A percentile compares a stretch with the other conserved stretches of the same genome.
Conservation (phyloP, 2,329 filamentous ascomycete species). For the Knufia petricola region DNA sequence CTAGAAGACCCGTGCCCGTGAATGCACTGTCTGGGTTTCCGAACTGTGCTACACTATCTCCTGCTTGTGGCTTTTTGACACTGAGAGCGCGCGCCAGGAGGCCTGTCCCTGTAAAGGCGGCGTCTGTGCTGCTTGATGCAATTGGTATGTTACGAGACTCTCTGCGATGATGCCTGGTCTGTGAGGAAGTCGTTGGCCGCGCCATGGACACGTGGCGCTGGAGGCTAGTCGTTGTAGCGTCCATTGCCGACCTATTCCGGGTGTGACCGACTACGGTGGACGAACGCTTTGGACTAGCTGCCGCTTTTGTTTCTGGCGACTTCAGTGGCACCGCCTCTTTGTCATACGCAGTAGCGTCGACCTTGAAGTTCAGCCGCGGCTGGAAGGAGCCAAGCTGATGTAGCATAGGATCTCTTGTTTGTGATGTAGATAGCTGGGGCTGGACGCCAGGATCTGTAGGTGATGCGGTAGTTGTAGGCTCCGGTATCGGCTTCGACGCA, state of each 20-base stretch:
- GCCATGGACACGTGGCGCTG: neutral
- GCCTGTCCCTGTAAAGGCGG: conserved; percentile 14
- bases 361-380: conserved; percentile 54
- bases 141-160: neutral
- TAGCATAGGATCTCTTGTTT: conserved; percentile 43
- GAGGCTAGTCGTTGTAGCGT: neutral
- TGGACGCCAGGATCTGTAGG: neutral
- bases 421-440: conserved; percentile 18
- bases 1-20: conserved; percentile 15
- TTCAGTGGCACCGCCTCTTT: neutral
- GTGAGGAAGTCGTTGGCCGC: neutral
- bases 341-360: neutral
- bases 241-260: neutral
- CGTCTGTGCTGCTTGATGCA: conserved; percentile 3
- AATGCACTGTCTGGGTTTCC: conserved; percentile 7
- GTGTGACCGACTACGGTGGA: neutral
- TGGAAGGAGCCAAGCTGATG: conserved; percentile 56
- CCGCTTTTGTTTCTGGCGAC: neutral
- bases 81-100: conserved; percentile 13
- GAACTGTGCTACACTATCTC: neutral
- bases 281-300: neutral
- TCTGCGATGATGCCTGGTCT: neutral
- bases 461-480: conserved; percentile 16
- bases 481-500: conserved; percentile 15
- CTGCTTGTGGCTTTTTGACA: neutral